Base-by-base conservation (phyloP, 169 alveolate species). In the Condylostoma magnum region DNA sequence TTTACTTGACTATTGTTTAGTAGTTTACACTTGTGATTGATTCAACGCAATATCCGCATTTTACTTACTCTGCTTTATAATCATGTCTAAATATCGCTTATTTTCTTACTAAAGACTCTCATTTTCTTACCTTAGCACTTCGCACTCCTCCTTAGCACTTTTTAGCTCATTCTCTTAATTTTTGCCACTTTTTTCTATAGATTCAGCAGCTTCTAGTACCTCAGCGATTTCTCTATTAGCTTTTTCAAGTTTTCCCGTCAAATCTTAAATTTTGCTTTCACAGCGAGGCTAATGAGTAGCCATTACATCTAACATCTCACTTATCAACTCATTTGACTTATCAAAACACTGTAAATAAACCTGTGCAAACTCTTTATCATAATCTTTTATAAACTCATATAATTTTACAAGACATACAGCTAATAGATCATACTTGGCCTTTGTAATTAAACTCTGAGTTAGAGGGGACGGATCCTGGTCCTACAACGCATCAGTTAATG, bases 391-490 rank as follows among this genome's bases (percentile, higher is more conserved):
- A 36, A 71, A 79, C 50, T 82, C 79, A 6, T 47, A 31, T 15
- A 76, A 18, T 55, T 82, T 79, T 4, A 34, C 53, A 53, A 82
- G 71, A 34, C 87, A 79, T 30, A 82, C 69, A 15, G 77, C 93
- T 54, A 69, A 74, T 10, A 86, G 54, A 22, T 55, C 36, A 41
- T 36, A 65, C 44, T 86, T 86, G 12, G 93, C 85, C 54, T 41
- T n/a, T n/a, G n/a, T n/a, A n/a, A n/a, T n/a, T n/a, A n/a, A n/a
- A n/a, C n/a, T n/a, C n/a, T n/a, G n/a, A n/a, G n/a, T n/a, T n/a
- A n/a, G n/a, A n/a, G n/a, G n/a, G n/a, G n/a, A n/a, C n/a, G n/a
- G n/a, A n/a, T n/a, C n/a, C n/a, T n/a, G n/a, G n/a, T n/a, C n/a
- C n/a, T n/a, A n/a, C n/a, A n/a, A n/a, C n/a, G n/a, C n/a, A n/a